phyloP scores from a whole-genome alignment of 495 filamentous ascomycete species.

The Daldinia decipiens region DNA sequence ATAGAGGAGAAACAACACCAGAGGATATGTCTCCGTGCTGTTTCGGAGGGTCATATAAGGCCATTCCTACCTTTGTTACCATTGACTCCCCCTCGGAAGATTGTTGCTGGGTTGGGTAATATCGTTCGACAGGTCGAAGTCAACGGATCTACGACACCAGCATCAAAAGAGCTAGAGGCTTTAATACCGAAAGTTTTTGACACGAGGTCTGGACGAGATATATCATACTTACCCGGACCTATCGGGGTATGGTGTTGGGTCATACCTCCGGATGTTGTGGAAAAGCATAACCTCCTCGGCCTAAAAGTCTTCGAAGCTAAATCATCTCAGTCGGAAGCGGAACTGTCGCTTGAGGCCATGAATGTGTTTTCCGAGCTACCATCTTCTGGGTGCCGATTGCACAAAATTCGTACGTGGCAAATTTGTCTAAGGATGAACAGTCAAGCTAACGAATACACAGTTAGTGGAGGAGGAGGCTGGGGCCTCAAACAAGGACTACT shows the following conservation, averaged over 20 bases:
- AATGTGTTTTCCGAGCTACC: conserved; percentile 45
- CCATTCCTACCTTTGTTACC: conserved; percentile 66
- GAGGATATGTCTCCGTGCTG: conserved; percentile 29
- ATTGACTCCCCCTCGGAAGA: conserved; percentile 69
- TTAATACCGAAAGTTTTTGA: conserved; percentile 69
- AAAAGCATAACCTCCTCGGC: conserved; percentile 29
- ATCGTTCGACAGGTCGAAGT: conserved; percentile 76
- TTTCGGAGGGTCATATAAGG: conserved; percentile 14
- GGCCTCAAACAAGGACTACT: conserved; percentile 84
- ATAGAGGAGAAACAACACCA: conserved; percentile 46
- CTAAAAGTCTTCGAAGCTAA: conserved; percentile 30
- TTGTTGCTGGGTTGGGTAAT: conserved; percentile 80
- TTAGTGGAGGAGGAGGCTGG: conserved; percentile 93
- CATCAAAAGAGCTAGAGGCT: conserved; percentile 79
- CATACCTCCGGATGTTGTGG: conserved; percentile 52
- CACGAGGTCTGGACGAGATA: conserved; percentile 40
- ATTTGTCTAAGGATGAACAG: not conserved
- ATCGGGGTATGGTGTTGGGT: conserved; percentile 83
- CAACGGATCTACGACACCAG: conserved; percentile 64
- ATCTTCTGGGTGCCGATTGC: conserved; percentile 63
- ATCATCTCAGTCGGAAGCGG: conserved; percentile 39
- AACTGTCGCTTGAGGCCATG: conserved; percentile 29
- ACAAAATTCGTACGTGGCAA: conserved; percentile 66
- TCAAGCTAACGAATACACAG: conserved; percentile 48
- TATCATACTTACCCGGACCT: conserved; percentile 50